Percentiles rank a stretch among this genome's conserved stretches.
Evolutionary conservation across 495 filamentous ascomycete species (phyloP).

Genomic region (Bryoglossum gracile): DNA sequence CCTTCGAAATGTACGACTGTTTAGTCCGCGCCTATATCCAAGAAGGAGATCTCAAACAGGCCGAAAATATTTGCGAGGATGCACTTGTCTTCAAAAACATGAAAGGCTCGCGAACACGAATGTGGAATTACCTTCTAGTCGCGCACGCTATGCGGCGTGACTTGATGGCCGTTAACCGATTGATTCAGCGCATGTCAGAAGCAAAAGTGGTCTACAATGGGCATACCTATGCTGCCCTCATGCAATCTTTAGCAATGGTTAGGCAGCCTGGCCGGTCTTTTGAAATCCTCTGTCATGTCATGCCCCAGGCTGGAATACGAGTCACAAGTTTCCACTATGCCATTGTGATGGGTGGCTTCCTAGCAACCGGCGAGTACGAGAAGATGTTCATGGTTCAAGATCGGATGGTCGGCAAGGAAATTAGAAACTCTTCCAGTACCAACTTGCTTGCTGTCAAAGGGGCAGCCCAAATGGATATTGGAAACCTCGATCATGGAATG

Average conservation of each 20-base stretch:
- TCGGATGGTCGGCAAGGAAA: conserved; percentile 41
- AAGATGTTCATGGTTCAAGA: conserved; percentile 47
- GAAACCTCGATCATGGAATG: conserved; percentile 11
- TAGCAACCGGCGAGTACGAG: conserved; percentile 39
- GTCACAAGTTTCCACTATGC: conserved; percentile 65
- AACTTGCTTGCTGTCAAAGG: conserved; percentile 41
- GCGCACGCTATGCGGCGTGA: conserved; percentile 61
- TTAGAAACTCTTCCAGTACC: conserved; percentile 39
- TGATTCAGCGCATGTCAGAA: conserved; percentile 57
- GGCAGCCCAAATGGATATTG: conserved; percentile 4
- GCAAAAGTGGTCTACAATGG: conserved; percentile 51
- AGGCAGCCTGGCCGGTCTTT: conserved; percentile 58
- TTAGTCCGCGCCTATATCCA: conserved; percentile 64
- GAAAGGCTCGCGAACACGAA: conserved; percentile 39
- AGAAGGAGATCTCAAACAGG: conserved; percentile 49
- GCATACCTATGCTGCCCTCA: conserved; percentile 66
- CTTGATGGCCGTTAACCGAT: conserved; percentile 47
- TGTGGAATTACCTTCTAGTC: conserved; percentile 75
- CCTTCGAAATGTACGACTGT: conserved; percentile 48
- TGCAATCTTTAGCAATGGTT: conserved; percentile 57
- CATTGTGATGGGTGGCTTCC: conserved; percentile 63
- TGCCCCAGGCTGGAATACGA: conserved; percentile 49
- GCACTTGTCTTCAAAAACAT: conserved; percentile 34
- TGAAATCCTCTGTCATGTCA: conserved; percentile 51
- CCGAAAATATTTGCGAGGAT: conserved; percentile 49